Evolutionary conservation across 371 early-diverging fungal species (phyloP).

Genomic region (Massospora cicadina): DNA sequence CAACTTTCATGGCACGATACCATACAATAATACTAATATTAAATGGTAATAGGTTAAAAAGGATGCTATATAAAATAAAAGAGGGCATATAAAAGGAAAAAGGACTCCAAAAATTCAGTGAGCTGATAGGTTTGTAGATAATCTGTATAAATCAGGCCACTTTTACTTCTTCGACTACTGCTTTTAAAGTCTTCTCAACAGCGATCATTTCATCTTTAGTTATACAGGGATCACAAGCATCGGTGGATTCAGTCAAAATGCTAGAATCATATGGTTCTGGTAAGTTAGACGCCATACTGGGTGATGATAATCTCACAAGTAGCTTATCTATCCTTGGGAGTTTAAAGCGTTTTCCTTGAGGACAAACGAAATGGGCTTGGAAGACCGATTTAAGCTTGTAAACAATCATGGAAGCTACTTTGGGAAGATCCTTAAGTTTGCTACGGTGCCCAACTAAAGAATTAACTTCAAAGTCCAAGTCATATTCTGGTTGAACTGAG

Average conservation of each 20-base stretch:
- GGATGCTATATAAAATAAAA: too few relatives aligned
- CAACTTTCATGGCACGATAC: too few relatives aligned
- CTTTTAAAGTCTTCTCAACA: not conserved
- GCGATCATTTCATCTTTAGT: not conserved
- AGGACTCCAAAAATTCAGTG: too few relatives aligned
- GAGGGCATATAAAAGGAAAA: too few relatives aligned
- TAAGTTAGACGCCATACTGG: not conserved
- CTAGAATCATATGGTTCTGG: not conserved
- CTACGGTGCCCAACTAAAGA: slow-evolving; percentile 81
- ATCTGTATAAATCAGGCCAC: not conserved
- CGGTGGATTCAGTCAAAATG: not conserved
- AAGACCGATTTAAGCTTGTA: slow-evolving; percentile 50
- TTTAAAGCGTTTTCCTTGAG: slow-evolving; percentile 16
- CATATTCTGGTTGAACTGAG: slow-evolving; percentile 48
- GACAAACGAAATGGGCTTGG: slow-evolving; percentile 38
- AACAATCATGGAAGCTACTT: slow-evolving; percentile 66
- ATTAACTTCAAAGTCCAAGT: slow-evolving; percentile 65
- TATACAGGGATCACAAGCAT: not conserved
- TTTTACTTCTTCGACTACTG: not conserved
- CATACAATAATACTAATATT: too few relatives aligned
- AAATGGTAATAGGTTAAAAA: too few relatives aligned
- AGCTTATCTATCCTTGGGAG: slow-evolving; percentile 3
- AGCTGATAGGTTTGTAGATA: too few relatives aligned
- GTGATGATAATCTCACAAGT: not conserved
- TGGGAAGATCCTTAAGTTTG: slow-evolving; percentile 85